These are phyloP conservation scores for Colletotrichum agaves DNA, from an alignment of 2,329 filamentous ascomycete species.

Conservation along the genomic window DNA sequence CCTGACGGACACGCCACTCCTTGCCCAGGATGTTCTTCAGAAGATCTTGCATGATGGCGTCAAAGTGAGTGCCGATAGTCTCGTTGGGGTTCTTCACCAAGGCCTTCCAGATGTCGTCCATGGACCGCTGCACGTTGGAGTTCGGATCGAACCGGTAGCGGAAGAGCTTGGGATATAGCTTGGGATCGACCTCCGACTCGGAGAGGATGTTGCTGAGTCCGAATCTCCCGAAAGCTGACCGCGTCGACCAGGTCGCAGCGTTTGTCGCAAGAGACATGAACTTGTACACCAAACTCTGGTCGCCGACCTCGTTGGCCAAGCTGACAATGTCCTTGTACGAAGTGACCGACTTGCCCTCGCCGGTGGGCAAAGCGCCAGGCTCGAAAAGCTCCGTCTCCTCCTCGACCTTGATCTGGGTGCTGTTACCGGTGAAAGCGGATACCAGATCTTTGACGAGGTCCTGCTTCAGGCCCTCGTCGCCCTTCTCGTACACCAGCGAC, in stretches of 20 bases:
- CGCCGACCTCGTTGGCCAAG: conserved; percentile 94
- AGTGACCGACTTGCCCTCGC: conserved; percentile 87
- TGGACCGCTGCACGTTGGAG: conserved; percentile 88
- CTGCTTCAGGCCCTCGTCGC: conserved; percentile 81
- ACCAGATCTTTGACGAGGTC: conserved; percentile 90
- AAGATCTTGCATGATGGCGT: conserved; percentile 88
- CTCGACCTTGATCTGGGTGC: conserved; percentile 81
- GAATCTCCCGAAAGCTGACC: conserved; percentile 94
- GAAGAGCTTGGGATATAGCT: conserved; percentile 94
- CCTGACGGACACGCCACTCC: conserved; percentile 94
- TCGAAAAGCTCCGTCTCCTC: conserved; percentile 95
- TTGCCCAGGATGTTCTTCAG: conserved; percentile 86
- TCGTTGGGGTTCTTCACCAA: conserved; percentile 88
- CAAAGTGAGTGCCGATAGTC: conserved; percentile 84
- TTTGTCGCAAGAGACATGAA: conserved; percentile 98
- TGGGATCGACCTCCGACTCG: conserved; percentile 88
- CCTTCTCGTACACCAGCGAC: conserved; percentile 93
- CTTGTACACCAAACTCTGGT: conserved; percentile 95
- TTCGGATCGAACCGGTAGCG: conserved; percentile 97
- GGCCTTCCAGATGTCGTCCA: conserved; percentile 98
- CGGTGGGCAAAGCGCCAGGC: conserved; percentile 87
- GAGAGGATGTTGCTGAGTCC: conserved; percentile 92
- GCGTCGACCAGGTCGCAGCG: conserved; percentile 96
- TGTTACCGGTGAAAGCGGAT: conserved; percentile 84
- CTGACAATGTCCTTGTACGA: conserved; percentile 98